Base-by-base conservation (phyloP, 169 alveolate genomes). In the Babesia gibsoni region DNA sequence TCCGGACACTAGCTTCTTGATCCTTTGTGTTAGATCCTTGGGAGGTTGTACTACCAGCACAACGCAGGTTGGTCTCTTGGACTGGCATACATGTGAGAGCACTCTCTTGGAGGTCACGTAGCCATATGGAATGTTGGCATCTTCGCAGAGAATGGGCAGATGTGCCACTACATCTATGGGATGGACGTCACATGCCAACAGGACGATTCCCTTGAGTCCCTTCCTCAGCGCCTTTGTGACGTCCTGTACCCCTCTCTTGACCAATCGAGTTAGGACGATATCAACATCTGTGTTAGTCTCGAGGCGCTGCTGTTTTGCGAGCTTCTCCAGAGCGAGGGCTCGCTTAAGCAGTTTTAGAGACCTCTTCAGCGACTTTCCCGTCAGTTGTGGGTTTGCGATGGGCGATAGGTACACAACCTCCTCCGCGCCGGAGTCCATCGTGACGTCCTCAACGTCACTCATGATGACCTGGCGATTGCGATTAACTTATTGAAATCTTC, bases 141-240 rank as follows among this genome's bases (percentile, higher is more conserved):
- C 96, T 72, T 96, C 99, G 77, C 99, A 97, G 46, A 95, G 84
- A 22, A 95, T 73, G 33, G 99, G 99, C 18, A 97, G 80, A 73
- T 97, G 99, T 14, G 98, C 92, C 18, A 96, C 85, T 5, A 96
- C 95, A 78, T 97, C 99, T 35, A 96, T 89, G 1, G 99, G 99
- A 45, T 94, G 92, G 23, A 96, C 96, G 73, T 97, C 99, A 41
- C 96, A 94, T 29, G 99, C 99, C 56, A 96, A 58, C 16, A 96
- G 73, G 18, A 94, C 97, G 37, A 97, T 82, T 27, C 99, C 98
- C 52, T 52, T 61, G 14, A 36, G 61, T 18, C 97, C 96, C 80
- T 95, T 95, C 53, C 97, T 82, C 29, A 96, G 74, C 46, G 97
- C 94, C 75, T 97, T 97, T 30, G 96, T 95, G 14, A 97, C 99